Percentiles rank a stretch among this genome's conserved stretches.
Evolutionary conservation across 176 grass and related monocot genomes (phyloP).

Genomic region (Hsuehochloa calcarea): DNA sequence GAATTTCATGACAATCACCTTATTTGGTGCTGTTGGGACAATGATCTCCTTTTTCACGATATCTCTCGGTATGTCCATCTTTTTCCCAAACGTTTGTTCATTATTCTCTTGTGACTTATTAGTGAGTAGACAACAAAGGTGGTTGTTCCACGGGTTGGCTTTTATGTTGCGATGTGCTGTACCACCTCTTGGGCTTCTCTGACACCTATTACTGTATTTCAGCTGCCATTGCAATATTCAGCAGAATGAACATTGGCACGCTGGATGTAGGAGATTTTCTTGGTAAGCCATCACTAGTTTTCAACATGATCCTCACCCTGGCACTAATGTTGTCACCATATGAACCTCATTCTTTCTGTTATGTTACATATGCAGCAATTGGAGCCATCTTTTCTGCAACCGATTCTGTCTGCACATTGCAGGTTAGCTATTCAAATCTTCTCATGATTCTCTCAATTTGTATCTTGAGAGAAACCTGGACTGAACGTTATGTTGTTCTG

Average conservation of each 20-base stretch:
- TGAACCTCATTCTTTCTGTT: slow-evolving; percentile 28
- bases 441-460: neutral
- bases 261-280: slow-evolving; percentile 92
- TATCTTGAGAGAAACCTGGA: neutral
- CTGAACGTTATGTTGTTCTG: neutral
- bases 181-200: slow-evolving; percentile 27
- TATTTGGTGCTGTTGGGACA: slow-evolving; percentile 92
- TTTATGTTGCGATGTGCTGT: slow-evolving; percentile 25
- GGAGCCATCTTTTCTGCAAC: slow-evolving; percentile 99
- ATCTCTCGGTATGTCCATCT: slow-evolving; percentile 68
- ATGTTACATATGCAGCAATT: slow-evolving; percentile 61
- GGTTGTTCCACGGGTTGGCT: neutral
- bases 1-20: slow-evolving; percentile 94
- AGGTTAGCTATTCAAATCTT: slow-evolving; percentile 47
- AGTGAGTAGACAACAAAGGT: neutral
- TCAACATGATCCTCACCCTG: neutral
- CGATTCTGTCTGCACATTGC: slow-evolving; percentile 97
- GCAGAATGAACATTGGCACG: slow-evolving; percentile 83
- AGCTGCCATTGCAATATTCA: slow-evolving; percentile 81
- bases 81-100: no score
- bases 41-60: slow-evolving; percentile 94
- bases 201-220: slow-evolving; percentile 29
- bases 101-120: neutral
- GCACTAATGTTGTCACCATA: slow-evolving; percentile 4
- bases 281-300: slow-evolving; percentile 57